Percentiles rank a stretch among this genome's conserved stretches.
Evolutionary conservation across 495 filamentous ascomycete species (phyloP).

Genomic region (Aspergillus ellipticus): DNA sequence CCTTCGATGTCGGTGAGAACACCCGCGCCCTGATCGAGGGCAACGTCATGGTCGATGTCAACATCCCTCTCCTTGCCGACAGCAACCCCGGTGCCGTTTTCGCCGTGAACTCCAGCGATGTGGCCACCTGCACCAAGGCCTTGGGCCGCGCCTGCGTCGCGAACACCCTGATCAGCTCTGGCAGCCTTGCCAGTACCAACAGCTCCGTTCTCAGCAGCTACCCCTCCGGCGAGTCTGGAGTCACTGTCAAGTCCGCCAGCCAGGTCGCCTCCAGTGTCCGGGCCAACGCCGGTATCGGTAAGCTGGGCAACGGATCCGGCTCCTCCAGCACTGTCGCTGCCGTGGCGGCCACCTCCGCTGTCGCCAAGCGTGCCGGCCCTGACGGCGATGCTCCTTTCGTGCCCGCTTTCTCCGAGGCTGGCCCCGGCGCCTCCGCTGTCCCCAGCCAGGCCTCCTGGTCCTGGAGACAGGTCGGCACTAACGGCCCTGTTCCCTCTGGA

Average conservation of each 20-base stretch:
- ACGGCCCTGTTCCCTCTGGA: neutral
- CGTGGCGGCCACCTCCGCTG: neutral
- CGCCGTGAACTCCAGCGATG: slow-evolving; percentile 17
- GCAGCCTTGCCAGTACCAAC: slow-evolving; percentile 20
- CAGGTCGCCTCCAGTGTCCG: slow-evolving; percentile 24
- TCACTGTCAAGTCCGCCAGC: slow-evolving; percentile 18
- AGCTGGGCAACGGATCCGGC: slow-evolving; percentile 16
- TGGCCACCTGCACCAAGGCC: slow-evolving; percentile 21
- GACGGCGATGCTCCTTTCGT: neutral
- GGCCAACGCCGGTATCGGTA: slow-evolving; percentile 28
- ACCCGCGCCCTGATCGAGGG: slow-evolving; percentile 27
- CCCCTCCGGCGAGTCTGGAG: slow-evolving; percentile 20
- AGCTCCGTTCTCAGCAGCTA: slow-evolving; percentile 22
- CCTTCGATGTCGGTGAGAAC: slow-evolving; percentile 26
- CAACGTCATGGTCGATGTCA: slow-evolving; percentile 30
- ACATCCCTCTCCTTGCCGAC: slow-evolving; percentile 21
- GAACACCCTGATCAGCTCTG: slow-evolving; percentile 24
- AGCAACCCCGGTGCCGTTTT: slow-evolving; percentile 22
- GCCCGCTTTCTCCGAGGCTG: slow-evolving; percentile 12
- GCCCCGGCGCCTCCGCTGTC: slow-evolving; percentile 11
- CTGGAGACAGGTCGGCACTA: slow-evolving; percentile 15
- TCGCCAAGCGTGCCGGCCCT: neutral
- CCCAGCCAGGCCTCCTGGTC: slow-evolving; percentile 3
- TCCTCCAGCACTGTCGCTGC: slow-evolving; percentile 2
- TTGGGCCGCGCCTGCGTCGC: slow-evolving; percentile 26